Evolutionary conservation across 139 green algal species (phyloP), one percentile per base, ranked within the genome.

Genomic region (Closterium sp.): DNA sequence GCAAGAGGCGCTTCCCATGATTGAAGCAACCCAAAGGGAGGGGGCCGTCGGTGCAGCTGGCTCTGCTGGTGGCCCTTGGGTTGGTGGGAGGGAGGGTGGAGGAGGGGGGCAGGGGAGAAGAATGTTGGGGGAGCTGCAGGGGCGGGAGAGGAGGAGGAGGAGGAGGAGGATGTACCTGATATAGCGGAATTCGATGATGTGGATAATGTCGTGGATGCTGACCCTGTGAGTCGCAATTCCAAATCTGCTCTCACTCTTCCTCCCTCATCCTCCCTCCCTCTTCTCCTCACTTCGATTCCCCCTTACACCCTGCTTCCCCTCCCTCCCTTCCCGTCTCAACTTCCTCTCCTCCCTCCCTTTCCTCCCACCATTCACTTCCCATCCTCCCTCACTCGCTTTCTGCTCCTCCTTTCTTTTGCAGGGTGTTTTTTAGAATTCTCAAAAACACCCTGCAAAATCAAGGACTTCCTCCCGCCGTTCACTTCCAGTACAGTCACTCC

Each of bases 91-190:
- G 83, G n/a, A 88, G 21, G 84, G 84, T 7, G 84, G 84, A 10
- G 32, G 84, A 34, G 16, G 16, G 55, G 55, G 25, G 55, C 55
- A 76, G 55, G 55, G 55, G 55, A 76, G 4, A 76, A 12, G 16
- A 76, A 2, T 2, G 55, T 19, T 76, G 32, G 84, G 43, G 84
- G 84, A 43, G 84, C 30, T 31, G 33, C 32, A 10, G 83, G n/a
- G 83, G 21, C 10, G 32, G 84, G 33, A 8, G 91, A 89, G 28
- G 84, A 84, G 25, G 91, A 93, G 30, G 93, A 95, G 35, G 88
- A 94, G 84, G 92, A 94, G 33, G 92, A 94, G 12, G 94, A 96
- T n/a, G 92, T 96, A n/a, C 94, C 94, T 9, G 94, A 96, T 87
- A 95, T 96, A 91, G 92, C 93, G 23, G 94, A 94, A 33, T 96